Evolutionary conservation across 1,139 yeast species (phyloP).

Genomic region (Debaryomyces sp.): DNA sequence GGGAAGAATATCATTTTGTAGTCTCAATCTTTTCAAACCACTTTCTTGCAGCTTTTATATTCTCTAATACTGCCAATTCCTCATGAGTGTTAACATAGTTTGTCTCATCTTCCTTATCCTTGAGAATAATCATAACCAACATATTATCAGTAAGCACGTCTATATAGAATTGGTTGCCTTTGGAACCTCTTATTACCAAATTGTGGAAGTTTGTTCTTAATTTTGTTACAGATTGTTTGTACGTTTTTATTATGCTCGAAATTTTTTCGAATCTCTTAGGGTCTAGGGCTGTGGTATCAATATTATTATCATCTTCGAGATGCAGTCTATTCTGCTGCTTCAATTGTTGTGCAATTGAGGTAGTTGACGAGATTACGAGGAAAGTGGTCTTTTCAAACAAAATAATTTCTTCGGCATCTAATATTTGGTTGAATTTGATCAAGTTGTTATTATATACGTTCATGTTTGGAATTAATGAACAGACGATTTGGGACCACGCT

Average conservation of each 20-base stretch:
- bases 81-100: conserved; percentile 47
- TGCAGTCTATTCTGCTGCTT: conserved; percentile 13
- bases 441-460: conserved; percentile 75
- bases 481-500: conserved; percentile 97
- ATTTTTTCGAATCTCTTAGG: conserved; percentile 95
- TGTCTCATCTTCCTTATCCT: conserved; percentile 32
- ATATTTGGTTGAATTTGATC: conserved; percentile 68
- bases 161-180: conserved; percentile 65
- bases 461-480: conserved; percentile 93
- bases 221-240: conserved; percentile 89
- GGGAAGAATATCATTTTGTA: background rate
- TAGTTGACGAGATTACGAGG: conserved; percentile 80
- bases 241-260: conserved; percentile 90
- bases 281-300: conserved; percentile 45
- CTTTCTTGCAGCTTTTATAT: conserved; percentile 65
- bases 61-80: conserved; percentile 64
- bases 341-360: conserved; percentile 35
- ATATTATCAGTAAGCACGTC: conserved; percentile 75
- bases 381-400: conserved; percentile 93
- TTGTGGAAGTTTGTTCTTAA: conserved; percentile 83
- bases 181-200: conserved; percentile 72
- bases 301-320: conserved; percentile 7
- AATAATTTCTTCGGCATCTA: conserved; percentile 89
- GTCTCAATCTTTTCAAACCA: conserved; percentile 65
- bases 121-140: conserved; percentile 71